Evolutionary conservation across 1,284 basidiomycete species (phyloP).

Genomic region (Sphagnurus paluster): DNA sequence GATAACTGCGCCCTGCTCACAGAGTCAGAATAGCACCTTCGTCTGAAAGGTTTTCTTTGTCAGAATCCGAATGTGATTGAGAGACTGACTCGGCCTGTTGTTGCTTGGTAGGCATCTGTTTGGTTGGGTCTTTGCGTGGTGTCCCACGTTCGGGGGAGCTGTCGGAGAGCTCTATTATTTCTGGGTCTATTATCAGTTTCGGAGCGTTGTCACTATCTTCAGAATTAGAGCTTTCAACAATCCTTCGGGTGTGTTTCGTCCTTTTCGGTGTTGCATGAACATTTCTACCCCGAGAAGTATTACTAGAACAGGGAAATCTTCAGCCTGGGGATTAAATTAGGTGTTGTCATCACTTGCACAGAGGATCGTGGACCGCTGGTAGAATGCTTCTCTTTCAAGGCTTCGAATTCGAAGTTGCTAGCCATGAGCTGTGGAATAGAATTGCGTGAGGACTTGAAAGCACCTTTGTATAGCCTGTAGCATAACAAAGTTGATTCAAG

Average conservation of each 20-base stretch:
- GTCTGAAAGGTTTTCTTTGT: slow-evolving; percentile 27
- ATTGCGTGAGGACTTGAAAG: too few relatives aligned
- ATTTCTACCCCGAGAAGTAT: background rate
- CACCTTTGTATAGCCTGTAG: background rate
- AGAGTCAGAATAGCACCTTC: slow-evolving; percentile 46
- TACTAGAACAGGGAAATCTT: background rate
- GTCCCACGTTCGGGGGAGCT: slow-evolving; percentile 21
- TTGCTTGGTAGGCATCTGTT: background rate
- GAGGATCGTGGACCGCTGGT: background rate
- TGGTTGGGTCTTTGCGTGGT: background rate
- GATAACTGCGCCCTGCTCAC: slow-evolving; percentile 36
- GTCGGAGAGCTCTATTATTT: slow-evolving; percentile 30
- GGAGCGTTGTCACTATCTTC: slow-evolving; percentile 20
- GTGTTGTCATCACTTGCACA: background rate
- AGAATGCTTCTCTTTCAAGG: background rate
- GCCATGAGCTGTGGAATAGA: too few relatives aligned
- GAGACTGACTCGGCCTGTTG: slow-evolving; percentile 2
- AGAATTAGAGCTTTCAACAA: slow-evolving; percentile 38
- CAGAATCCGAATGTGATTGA: slow-evolving; percentile 24
- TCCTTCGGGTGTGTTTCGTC: slow-evolving; percentile 25
- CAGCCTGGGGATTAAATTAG: background rate
- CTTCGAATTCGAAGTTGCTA: too few relatives aligned
- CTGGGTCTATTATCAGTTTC: background rate
- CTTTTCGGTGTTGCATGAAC: slow-evolving; percentile 9
- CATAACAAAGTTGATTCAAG: too few relatives aligned